Conservation (phyloP, 2,329 filamentous ascomycete genomes). For the Aspergillus ochraceoroseus region DNA sequence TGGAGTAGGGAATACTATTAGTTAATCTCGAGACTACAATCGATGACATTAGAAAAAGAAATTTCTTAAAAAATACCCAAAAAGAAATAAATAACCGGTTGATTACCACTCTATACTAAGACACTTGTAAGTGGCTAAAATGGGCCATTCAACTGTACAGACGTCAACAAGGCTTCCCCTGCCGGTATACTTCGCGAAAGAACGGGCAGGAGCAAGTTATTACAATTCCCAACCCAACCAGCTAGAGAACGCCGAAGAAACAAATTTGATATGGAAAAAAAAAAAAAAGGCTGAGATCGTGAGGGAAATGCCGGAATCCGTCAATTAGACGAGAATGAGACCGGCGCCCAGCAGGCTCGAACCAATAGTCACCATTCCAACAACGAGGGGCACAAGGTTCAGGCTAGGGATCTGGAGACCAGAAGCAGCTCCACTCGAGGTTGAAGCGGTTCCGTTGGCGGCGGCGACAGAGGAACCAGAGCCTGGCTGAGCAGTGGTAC, state of each 20-base stretch:
- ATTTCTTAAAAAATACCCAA: too few relatives aligned
- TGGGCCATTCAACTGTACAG: slow-evolving; percentile 1
- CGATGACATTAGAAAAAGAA: too few relatives aligned
- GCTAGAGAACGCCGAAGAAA: slow-evolving; percentile 8
- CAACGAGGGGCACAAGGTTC: slow-evolving; percentile 49
- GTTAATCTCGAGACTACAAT: too few relatives aligned
- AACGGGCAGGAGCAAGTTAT: slow-evolving; percentile 3
- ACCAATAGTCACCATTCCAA: slow-evolving; percentile 48
- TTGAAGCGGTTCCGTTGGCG: slow-evolving; percentile 23
- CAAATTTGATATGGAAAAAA: slow-evolving; percentile 8
- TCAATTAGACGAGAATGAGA: slow-evolving; percentile 32
- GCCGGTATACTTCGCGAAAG: not conserved
- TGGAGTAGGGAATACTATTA: too few relatives aligned
- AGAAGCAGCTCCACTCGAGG: slow-evolving; percentile 43
- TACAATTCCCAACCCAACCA: slow-evolving; percentile 4
- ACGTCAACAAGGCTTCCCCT: not conserved
- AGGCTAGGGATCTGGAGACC: slow-evolving; percentile 45
- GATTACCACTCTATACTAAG: slow-evolving; percentile 1
- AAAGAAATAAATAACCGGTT: too few relatives aligned
- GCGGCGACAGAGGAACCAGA: slow-evolving; percentile 41
- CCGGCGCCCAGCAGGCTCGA: slow-evolving; percentile 53
- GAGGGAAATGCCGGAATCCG: not conserved
- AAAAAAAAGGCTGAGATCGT: slow-evolving; percentile 3
- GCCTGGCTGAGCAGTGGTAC: slow-evolving; percentile 48
- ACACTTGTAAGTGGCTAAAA: not conserved